These are phyloP conservation scores for Saussurea involucrata DNA, from an alignment of 129 eudicot genomes.

Conservation along the genomic window DNA sequence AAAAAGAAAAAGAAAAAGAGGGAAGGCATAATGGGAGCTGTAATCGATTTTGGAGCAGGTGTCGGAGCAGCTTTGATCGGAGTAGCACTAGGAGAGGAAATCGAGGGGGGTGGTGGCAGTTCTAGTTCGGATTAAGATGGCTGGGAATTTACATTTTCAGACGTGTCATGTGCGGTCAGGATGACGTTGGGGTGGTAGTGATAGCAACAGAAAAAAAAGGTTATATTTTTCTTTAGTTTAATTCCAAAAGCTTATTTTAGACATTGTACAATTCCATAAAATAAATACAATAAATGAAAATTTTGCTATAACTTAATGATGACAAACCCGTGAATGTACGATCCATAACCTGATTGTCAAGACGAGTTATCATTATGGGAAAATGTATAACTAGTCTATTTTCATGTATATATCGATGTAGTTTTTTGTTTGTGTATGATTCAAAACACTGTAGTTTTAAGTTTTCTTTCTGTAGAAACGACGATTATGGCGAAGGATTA, in stretches of 20 bases:
- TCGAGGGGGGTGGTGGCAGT: constrained; percentile 22
- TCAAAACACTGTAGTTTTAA: background rate
- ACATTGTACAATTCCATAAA: background rate
- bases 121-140: constrained; percentile 27
- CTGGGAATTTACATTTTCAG: background rate
- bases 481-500: too few relatives aligned
- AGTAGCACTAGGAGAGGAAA: constrained; percentile 32
- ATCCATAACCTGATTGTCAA: background rate
- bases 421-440: background rate
- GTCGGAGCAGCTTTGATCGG: constrained; percentile 36
- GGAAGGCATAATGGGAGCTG: constrained; percentile 26
- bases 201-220: background rate
- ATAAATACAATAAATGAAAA: background rate
- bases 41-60: constrained; percentile 28
- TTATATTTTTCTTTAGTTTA: background rate
- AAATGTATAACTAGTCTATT: background rate
- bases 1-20: constrained; percentile 27
- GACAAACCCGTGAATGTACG: background rate
- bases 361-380: background rate
- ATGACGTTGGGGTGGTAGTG: background rate
- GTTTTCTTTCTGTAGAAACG: background rate
- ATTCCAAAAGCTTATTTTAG: background rate
- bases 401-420: background rate
- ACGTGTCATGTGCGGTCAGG: background rate
- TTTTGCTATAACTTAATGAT: background rate